Evolutionary conservation across 495 filamentous ascomycete species (phyloP), one percentile per base, ranked within the genome.

Genomic region (Pseudevernia furfuracea): DNA sequence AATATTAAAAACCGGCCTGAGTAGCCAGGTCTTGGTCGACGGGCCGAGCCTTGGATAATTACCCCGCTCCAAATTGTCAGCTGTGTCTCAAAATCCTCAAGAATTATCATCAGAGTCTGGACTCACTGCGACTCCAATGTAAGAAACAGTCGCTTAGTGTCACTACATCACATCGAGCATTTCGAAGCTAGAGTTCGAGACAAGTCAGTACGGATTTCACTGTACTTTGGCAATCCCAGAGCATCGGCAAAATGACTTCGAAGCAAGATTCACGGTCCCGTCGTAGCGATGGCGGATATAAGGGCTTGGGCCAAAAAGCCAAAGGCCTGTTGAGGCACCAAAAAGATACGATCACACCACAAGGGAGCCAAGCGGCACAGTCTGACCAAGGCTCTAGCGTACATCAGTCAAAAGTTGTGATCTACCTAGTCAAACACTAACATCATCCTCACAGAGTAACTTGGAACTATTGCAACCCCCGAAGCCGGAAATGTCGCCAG

Each of bases 101-200:
- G 37, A 39, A 39, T 10, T 10, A 39, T 59, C 57, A 39, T 59
- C 57, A 59, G 57, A 59, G 57, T 59, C 57, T 59, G 21, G 8
- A 59, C 57, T 59, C 19, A 59, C 32, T 21, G 28, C 30, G 19
- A 17, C 11, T 39, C 57, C 32, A 21, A 36, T 39, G 41, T 59
- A 7, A 39, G 36, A 41, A 6, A 59, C 57, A 59, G 32, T 59
- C 57, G 36, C 57, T 38, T 59, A 8, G 34, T 36, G 34, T 36
- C 34, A 36, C 34, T 36, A 36, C 34, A 36, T 36, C 34, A 36
- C 8, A 36, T 36, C 8, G 8, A 36, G 34, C 4, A 36, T 36
- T 36, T 36, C 34, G 4, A 57, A 57, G 7, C 25, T 57, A 8
- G 6, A 57, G 3, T 32, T 32, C 10, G 28, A 57, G 53, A 57